Evolutionary conservation across 441 rosid species (phyloP).

Genomic region (Croton setiger): DNA sequence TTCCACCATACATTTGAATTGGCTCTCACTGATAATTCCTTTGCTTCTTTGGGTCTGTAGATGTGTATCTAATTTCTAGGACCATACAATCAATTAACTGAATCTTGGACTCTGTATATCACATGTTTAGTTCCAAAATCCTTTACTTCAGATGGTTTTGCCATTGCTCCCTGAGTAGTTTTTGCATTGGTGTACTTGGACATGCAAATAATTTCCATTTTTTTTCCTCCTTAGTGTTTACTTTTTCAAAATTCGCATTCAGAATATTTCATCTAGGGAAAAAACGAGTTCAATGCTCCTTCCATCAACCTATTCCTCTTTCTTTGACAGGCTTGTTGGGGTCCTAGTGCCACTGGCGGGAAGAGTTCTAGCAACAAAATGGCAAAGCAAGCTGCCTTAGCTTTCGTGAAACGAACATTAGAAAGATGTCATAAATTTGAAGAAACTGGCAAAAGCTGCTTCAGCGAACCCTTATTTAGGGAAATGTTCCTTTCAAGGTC

Average conservation of each 20-base stretch:
- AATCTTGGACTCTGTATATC: conserved; percentile 1
- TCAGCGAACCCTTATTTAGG: conserved; percentile 65
- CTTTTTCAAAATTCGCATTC: background rate
- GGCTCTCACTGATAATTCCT: background rate
- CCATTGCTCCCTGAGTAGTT: background rate
- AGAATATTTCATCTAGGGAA: conserved; percentile 3
- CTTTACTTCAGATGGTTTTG: background rate
- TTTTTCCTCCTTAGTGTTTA: background rate
- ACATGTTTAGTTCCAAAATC: background rate
- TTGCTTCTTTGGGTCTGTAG: background rate
- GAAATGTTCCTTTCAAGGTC: conserved; percentile 54
- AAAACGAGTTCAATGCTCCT: conserved; percentile 7
- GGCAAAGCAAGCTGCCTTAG: conserved; percentile 83
- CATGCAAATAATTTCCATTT: background rate
- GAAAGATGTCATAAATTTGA: conserved; percentile 70
- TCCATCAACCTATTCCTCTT: conserved; percentile 20
- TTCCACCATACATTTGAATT: background rate
- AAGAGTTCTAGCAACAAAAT: conserved; percentile 75
- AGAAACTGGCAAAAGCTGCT: conserved; percentile 84
- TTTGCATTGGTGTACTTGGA: background rate
- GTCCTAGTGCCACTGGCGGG: conserved; percentile 58
- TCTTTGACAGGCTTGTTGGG: conserved; percentile 56
- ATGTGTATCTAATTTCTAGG: background rate
- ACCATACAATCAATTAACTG: background rate
- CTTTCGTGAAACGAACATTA: conserved; percentile 73